phyloP scores from a whole-genome alignment of 1,139 yeast genomes.

The Scheffersomyces illinoinensis region DNA sequence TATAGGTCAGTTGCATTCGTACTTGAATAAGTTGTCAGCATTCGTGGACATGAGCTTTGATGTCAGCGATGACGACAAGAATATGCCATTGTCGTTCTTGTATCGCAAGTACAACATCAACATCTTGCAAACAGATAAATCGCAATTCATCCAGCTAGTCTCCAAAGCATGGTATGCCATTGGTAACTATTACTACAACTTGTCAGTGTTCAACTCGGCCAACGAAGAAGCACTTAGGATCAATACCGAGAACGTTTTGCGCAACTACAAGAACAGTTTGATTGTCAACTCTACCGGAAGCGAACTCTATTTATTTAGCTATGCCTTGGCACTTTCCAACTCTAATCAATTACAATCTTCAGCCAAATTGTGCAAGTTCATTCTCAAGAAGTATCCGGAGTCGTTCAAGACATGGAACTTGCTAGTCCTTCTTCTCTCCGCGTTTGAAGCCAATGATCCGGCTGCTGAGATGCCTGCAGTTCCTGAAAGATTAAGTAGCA shows the following conservation, averaged over 20 bases:
- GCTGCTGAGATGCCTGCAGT: conserved; percentile 10
- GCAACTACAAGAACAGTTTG: conserved; percentile 36
- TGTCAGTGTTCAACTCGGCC: conserved; percentile 31
- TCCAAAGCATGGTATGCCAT: conserved; percentile 43
- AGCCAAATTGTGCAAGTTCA: conserved; percentile 41
- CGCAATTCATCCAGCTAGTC: conserved; percentile 30
- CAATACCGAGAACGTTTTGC: conserved; percentile 19
- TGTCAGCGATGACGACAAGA: conserved; percentile 7
- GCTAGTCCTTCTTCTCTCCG: conserved; percentile 32
- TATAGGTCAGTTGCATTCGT: conserved; percentile 20
- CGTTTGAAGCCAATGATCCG: conserved; percentile 28
- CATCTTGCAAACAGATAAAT: conserved; percentile 29
- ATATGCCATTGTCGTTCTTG: conserved; percentile 33
- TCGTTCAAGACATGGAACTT: conserved; percentile 50
- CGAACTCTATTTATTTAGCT: conserved; percentile 30
- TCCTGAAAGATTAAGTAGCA: background rate
- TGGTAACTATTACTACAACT: conserved; percentile 35
- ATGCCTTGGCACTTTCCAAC: conserved; percentile 40
- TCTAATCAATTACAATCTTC: conserved; percentile 28
- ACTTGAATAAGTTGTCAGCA: conserved; percentile 24
- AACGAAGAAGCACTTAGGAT: conserved; percentile 18
- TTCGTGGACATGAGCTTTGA: conserved; percentile 32
- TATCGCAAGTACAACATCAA: conserved; percentile 40
- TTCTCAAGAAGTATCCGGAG: conserved; percentile 44
- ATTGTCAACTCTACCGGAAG: conserved; percentile 44